Base-by-base conservation (phyloP, 352 stramenopile genomes). In the Phytophthora ohioensis region DNA sequence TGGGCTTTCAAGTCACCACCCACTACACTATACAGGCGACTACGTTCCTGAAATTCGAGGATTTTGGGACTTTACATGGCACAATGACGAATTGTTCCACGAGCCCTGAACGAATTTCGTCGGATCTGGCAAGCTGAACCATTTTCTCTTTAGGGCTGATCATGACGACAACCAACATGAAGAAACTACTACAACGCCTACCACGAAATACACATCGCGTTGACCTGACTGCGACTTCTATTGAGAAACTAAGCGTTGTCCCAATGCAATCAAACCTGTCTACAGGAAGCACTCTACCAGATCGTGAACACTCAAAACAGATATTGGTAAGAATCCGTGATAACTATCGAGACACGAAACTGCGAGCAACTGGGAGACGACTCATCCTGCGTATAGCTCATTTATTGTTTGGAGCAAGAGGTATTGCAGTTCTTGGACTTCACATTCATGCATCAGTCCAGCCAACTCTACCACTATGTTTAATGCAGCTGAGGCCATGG, bases 401-500 rank as follows among this genome's bases (percentile, higher is more conserved):
- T 4, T n/a, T 46, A 27, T n/a, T 46, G 13, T 46, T 46, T 27
- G 54, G 39, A 13, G 36, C 35, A 2, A 77, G 67, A 63, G 72
- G 68, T 0, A 12, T 66, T 4, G 11, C 57, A 10, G 48, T 80
- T 38, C 63, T 80, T 35, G 68, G 39, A 4, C 21, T 76, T 45
- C 68, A 80, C 30, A 53, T 77, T 15, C 48, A 66, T 5, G 63
- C 69, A 4, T 49, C 65, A 17, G 10, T 41, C 0, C 49, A 73
- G 10, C 64, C 67, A 31, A 56, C 41, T 10, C 39, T 70, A 3
- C n/a, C 57, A 1, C 52, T 77, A 21, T 80, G 72, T 32, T 12
- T 59, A 4, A 63, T 80, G 31, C 68, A 77, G 35, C 71, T 80
- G 8, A 56, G 69, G 15, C 75, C 72, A 0, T 83, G 78, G 78